These are phyloP conservation scores for Takakia lepidozioides DNA, from an alignment of 225 moss, liverwort and hornwort species.

Conservation along the genomic window DNA sequence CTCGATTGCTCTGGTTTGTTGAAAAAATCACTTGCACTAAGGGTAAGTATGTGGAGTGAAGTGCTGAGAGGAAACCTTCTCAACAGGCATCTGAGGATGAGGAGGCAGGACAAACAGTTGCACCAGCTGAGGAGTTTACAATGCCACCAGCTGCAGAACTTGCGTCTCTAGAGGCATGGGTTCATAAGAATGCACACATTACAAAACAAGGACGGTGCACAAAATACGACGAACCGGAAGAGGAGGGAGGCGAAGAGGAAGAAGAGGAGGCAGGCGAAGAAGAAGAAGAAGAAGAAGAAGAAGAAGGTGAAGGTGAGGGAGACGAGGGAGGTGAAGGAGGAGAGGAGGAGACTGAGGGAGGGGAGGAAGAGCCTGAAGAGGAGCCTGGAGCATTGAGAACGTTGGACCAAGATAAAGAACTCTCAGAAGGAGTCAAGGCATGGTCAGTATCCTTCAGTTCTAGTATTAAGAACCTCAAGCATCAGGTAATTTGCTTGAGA, in stretches of 20 bases:
- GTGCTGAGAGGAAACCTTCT: too few species aligned
- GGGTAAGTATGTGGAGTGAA: too few species aligned
- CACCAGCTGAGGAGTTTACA: conserved; percentile 59
- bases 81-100: conserved; percentile 44
- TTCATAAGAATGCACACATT: conserved; percentile 72
- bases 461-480: conserved; percentile 64
- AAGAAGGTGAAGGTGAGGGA: conserved; percentile 26
- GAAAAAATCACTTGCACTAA: too few species aligned
- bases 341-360: conserved; percentile 28
- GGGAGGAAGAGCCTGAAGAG: conserved; percentile 29
- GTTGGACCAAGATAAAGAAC: conserved; percentile 59
- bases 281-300: conserved; percentile 31
- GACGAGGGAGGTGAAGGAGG: conserved; percentile 20
- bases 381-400: conserved; percentile 31
- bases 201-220: conserved; percentile 76
- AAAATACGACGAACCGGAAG: conserved; percentile 36
- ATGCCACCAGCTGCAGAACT: conserved; percentile 61
- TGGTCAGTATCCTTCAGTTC: conserved; percentile 78
- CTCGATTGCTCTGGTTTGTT: too few species aligned
- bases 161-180: conserved; percentile 50
- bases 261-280: conserved; percentile 32
- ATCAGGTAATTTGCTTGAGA: conserved; percentile 72
- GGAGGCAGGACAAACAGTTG: conserved; percentile 37
- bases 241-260: conserved; percentile 32
- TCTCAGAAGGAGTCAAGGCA: conserved; percentile 50